Base-by-base conservation (phyloP, 257 asterid species). In the Petunia secreta region DNA sequence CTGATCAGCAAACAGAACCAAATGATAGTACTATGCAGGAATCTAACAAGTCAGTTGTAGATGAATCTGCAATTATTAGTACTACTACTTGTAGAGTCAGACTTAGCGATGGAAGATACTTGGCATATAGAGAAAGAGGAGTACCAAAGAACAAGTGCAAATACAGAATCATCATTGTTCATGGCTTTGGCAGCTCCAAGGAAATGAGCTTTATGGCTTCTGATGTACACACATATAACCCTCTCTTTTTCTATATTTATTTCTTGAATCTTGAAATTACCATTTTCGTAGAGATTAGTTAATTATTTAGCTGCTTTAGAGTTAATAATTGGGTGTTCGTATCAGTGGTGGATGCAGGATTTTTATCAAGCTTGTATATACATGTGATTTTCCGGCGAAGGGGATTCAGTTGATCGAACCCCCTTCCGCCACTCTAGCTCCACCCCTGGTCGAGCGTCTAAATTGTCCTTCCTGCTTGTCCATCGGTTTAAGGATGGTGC, bases 131-230 rank as follows among this genome's bases (percentile, higher is more conserved):
- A 46, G 97, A 93, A 82, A 86, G 90, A 78, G 99, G 99, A 46
- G 94, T 93, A 67, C 91, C 97, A 75, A 93, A 87, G 84, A 78
- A 80, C 58, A 80, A 83, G 68, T 90, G 93, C 80, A 90, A 62
- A 68, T 89, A 87, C 88, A 92, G 86, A 60, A 74, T 95, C 34
- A 87, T 93, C 79, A 75, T 91, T 80, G 97, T 88, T 84, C 98
- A 93, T 88, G 99, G 98, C 46, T 95, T 93, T 85, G 99, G 87
- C 55, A 93, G 98, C 90, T 85, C 95, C 81, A 93, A 92, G 85
- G 97, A 95, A 6, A 91, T 93, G 98, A 89, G 80, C 63, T 93
- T 95, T 78, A 84, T 89, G 90, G 97, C 94, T 38, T 85, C 98
- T 73, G 87, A 91, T 83, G 99, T 95, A 85, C 65, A 71, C 79